Conservation (phyloP, 1,139 yeast genomes). For the Magnusiomyces fungicola region DNA sequence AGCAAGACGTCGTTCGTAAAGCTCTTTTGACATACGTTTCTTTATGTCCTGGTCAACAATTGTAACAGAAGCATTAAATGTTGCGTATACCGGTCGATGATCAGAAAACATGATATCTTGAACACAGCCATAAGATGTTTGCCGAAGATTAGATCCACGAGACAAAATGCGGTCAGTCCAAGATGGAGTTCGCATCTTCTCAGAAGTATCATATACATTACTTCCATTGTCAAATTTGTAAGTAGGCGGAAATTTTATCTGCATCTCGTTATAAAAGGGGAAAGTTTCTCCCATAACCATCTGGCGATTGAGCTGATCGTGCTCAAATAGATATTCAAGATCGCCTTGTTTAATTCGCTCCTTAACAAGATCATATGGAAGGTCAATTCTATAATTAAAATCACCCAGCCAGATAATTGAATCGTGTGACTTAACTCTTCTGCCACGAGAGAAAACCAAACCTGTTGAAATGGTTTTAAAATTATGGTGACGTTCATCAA, state of each 20-base stretch:
- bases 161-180: constrained; percentile 86
- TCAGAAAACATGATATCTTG: constrained; percentile 69
- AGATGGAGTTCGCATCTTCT: constrained; percentile 87
- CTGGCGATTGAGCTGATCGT: constrained; percentile 78
- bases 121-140: constrained; percentile 55
- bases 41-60: constrained; percentile 62
- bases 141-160: constrained; percentile 50
- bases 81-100: constrained; percentile 87
- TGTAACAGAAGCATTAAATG: constrained; percentile 59
- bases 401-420: constrained; percentile 93
- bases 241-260: constrained; percentile 76
- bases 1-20: constrained; percentile 43
- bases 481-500: constrained; percentile 82
- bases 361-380: constrained; percentile 73
- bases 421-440: constrained; percentile 71
- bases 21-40: constrained; percentile 47
- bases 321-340: constrained; percentile 47
- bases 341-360: constrained; percentile 44
- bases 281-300: constrained; percentile 83
- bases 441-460: constrained; percentile 65
- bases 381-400: constrained; percentile 74
- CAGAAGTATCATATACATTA: constrained; percentile 75
- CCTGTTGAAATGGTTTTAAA: constrained; percentile 76
- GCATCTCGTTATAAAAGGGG: constrained; percentile 76
- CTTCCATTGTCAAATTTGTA: constrained; percentile 92